phyloP scores from a whole-genome alignment of 2,329 filamentous ascomycete species.

The Chrysoporthe puriensis region DNA sequence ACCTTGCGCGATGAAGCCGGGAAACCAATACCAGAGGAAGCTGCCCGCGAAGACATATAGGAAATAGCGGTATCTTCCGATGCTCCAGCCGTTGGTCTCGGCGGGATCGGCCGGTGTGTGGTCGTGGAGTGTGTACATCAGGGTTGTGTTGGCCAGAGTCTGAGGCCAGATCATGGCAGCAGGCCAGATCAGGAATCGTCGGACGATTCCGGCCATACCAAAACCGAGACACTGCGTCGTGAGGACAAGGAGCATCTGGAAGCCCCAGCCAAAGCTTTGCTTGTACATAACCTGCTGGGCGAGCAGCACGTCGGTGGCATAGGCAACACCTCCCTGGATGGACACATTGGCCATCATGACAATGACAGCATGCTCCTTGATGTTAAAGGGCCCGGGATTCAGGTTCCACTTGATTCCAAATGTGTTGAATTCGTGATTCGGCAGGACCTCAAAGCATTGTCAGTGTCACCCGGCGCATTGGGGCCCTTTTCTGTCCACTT shows the following conservation, averaged over 20 bases:
- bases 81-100: constrained; percentile 21
- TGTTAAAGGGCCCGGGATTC: constrained; percentile 40
- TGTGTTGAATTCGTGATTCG: constrained; percentile 32
- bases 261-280: constrained; percentile 59
- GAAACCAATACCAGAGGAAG: constrained; percentile 26
- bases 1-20: constrained; percentile 22
- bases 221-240: constrained; percentile 65
- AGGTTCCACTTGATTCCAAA: constrained; percentile 34
- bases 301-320: constrained; percentile 46
- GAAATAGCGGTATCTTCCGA: constrained; percentile 24
- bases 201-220: constrained; percentile 62
- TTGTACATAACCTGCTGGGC: constrained; percentile 53
- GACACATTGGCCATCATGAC: constrained; percentile 39
- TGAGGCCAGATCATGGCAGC: constrained; percentile 69
- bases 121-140: constrained; percentile 70
- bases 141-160: constrained; percentile 61
- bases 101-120: constrained; percentile 50
- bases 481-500: neutral
- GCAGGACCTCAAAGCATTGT: constrained; percentile 12
- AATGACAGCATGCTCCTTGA: constrained; percentile 41
- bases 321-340: constrained; percentile 33
- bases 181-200: constrained; percentile 63
- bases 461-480: neutral
- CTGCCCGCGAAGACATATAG: constrained; percentile 18
- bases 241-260: constrained; percentile 62